Conservation (phyloP, 768 basidiomycete genomes). For the Serendipita sp. region DNA sequence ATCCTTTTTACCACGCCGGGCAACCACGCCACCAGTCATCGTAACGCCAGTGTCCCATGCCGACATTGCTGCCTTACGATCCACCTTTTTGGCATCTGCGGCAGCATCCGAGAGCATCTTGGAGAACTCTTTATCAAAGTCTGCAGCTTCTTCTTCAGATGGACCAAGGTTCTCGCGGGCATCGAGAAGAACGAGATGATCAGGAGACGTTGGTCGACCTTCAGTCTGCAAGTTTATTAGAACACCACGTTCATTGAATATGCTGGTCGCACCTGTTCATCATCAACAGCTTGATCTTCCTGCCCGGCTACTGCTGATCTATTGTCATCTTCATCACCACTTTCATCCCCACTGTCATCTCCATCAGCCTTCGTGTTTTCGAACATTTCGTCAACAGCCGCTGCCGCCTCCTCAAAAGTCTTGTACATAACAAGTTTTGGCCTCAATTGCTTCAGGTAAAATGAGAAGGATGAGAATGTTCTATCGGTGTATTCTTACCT, state of each 20-base stretch:
- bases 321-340: conserved; percentile 19
- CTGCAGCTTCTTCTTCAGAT: conserved; percentile 77
- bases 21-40: conserved; percentile 28
- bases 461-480: not conserved
- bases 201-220: conserved; percentile 67
- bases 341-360: conserved; percentile 34
- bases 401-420: conserved; percentile 70
- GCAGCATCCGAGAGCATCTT: conserved; percentile 86
- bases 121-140: conserved; percentile 89
- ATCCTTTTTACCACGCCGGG: conserved; percentile 41
- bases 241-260: not conserved
- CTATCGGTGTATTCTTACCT: conserved; percentile 31
- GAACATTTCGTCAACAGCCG: conserved; percentile 82
- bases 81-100: conserved; percentile 65
- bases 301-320: conserved; percentile 12
- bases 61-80: conserved; percentile 71
- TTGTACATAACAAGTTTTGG: conserved; percentile 60
- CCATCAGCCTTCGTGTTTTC: conserved; percentile 48
- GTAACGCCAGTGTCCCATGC: conserved; percentile 82
- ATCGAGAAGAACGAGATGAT: conserved; percentile 50
- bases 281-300: conserved; percentile 23
- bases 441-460: conserved; percentile 49
- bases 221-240: conserved; percentile 27
- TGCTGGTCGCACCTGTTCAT: conserved; percentile 14
- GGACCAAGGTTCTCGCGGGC: conserved; percentile 59